Base-by-base conservation (phyloP, 345 rosid genomes). In the Bruguiera parviflora region DNA sequence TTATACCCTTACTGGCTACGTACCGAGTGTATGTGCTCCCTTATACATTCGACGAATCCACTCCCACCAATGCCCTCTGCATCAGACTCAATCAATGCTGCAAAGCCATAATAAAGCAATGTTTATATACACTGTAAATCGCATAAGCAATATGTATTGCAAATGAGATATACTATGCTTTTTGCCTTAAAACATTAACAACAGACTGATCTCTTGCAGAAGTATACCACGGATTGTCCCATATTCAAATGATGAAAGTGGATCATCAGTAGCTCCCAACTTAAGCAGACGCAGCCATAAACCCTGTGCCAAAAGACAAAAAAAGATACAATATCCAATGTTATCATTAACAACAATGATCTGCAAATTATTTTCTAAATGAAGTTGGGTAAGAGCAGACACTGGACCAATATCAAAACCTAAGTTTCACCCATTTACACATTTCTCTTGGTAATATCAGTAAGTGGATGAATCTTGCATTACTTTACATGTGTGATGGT, bases 51-150 rank as follows among this genome's bases (percentile, higher is more conserved):
- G 53, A 92, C 86, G 83, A 92, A 96, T 49, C 99, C 97, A 78
- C 99, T 92, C 68, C 98, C 99, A 84, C 99, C 99, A 83, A 96
- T 96, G 35, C 99, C 99, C 86, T 96, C 99, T 13, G 98, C 97
- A 61, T 96, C 99, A 74, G 98, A 96, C 85, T 96, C 99, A 24
- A 96, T 96, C 82, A 96, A 82, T 47, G 99, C 99, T 96, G 90
- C 81, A 80, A 79, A 59, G 71, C 27, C 64, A 75, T 70, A 73
- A 76, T 63, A 67, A 39, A 60, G n/a, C 19, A 58, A 59, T 33
- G 57, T 76, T 51, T 66, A 66, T 67, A 55, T 60, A 51, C 53
- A 64, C 59, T 53, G 28, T 35, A 20, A 59, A 66, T 19, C 4
- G 31, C 49, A 8, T 56, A 57, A 64, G 70, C 33, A 73, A 16